These are phyloP conservation scores for Ogataea glucozyma DNA, from an alignment of 805 yeast species.

Conservation along the genomic window DNA sequence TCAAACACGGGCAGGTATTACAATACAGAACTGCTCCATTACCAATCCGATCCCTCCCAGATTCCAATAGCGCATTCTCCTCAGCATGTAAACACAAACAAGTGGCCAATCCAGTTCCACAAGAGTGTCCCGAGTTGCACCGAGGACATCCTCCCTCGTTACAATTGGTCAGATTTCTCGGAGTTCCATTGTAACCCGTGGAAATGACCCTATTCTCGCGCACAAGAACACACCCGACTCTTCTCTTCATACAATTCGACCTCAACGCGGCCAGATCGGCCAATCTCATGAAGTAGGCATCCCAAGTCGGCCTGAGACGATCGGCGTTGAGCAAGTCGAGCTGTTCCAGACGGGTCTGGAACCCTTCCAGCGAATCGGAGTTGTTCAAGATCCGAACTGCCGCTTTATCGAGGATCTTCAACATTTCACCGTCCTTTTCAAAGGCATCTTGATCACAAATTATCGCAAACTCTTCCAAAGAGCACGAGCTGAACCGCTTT, in stretches of 20 bases:
- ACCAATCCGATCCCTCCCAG: constrained; percentile 86
- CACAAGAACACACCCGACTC: constrained; percentile 96
- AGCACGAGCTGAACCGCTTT: too few species aligned
- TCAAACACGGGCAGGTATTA: constrained; percentile 95
- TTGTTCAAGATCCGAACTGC: constrained; percentile 60
- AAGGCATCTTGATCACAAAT: constrained; percentile 15
- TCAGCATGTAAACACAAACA: constrained; percentile 97
- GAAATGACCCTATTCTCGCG: constrained; percentile 84
- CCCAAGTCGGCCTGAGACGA: constrained; percentile 91
- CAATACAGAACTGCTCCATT: constrained; percentile 72
- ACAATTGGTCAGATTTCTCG: constrained; percentile 83
- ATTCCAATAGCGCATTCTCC: constrained; percentile 91
- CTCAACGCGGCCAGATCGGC: constrained; percentile 92
- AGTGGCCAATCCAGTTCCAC: constrained; percentile 70
- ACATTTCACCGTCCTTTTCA: constrained; percentile 27
- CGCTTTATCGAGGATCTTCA: constrained; percentile 49
- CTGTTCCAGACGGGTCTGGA: constrained; percentile 40
- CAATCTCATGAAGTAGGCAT: constrained; percentile 88
- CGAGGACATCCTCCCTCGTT: constrained; percentile 94
- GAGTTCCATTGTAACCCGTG: constrained; percentile 98
- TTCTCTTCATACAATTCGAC: constrained; percentile 94
- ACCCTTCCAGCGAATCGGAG: constrained; percentile 36
- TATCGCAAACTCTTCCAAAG: constrained; percentile 20
- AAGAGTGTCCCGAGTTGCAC: constrained; percentile 70
- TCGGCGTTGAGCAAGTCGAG: constrained; percentile 50